These are phyloP conservation scores for Wickerhamomyces sp. DNA, from an alignment of 1,139 yeast species.

Conservation along the genomic window DNA sequence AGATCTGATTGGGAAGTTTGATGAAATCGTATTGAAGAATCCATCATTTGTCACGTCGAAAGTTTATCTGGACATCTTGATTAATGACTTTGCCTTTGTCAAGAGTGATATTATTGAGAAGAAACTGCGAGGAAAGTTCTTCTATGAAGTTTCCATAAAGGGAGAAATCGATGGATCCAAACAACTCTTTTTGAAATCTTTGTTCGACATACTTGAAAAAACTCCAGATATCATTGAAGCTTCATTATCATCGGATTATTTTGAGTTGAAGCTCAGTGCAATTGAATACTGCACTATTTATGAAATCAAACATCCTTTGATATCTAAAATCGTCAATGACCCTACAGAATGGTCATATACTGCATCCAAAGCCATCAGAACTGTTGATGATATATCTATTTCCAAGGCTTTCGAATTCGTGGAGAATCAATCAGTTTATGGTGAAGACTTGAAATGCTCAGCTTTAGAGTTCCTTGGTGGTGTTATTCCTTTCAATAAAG, in stretches of 20 bases:
- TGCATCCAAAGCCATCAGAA: constrained; percentile 13
- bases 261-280: constrained; percentile 45
- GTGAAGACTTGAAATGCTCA: constrained; percentile 43
- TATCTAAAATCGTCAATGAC: constrained; percentile 17
- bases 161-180: constrained; percentile 39
- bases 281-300: constrained; percentile 27
- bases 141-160: constrained; percentile 15
- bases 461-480: constrained; percentile 48
- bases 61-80: constrained; percentile 31
- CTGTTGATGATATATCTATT: constrained; percentile 15
- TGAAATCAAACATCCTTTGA: constrained; percentile 5
- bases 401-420: constrained; percentile 18
- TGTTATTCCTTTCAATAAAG: constrained; percentile 26
- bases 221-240: constrained; percentile 25
- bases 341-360: constrained; percentile 14
- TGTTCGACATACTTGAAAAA: constrained; percentile 27
- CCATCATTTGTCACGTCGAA: constrained; percentile 32
- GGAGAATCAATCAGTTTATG: constrained; percentile 22
- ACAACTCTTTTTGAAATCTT: constrained; percentile 36
- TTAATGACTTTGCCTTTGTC: neutral
- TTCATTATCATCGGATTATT: constrained; percentile 35
- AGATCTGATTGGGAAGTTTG: constrained; percentile 16
- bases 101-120: constrained; percentile 5
- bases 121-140: constrained; percentile 28
- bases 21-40: constrained; percentile 25